Evolutionary conservation across 805 yeast species (phyloP), one percentile per base, ranked within the genome.

Genomic region (Candida boidinii): DNA sequence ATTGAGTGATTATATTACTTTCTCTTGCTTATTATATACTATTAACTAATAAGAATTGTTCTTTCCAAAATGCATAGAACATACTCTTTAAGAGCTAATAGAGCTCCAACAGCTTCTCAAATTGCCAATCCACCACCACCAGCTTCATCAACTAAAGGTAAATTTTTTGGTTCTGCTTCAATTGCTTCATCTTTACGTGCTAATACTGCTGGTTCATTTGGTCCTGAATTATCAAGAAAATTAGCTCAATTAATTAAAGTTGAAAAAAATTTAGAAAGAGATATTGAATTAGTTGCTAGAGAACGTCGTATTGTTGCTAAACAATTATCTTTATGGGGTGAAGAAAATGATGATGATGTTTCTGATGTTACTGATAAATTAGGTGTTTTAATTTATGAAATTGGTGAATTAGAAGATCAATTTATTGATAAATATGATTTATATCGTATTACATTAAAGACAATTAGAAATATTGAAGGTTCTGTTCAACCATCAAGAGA

Each of bases 401-500:
- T 92, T 56, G 96, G 95, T 64, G 97, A 90, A 72, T 76, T 92
- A 54, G 97, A 90, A 70, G 97, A 92, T 66, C 95, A 86, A 62
- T 88, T 85, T 73, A 86, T 90, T 56, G 98, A 92, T 73, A 86
- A 86, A 69, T 92, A 92, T 67, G 98, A 90, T 63, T 94, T 87
- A 67, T 92, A 92, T 79, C 79, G 97, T 68, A 77, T 92, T 61
- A 88, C 96, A 40, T 69, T 90, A 63, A 92, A 90, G 71, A 75
- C 92, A 33, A 76, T 90, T 59, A 81, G 97, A 67, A 87, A 90
- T 72, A 90, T 90, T 54, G 98, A 90, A 73, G 87, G 90, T 42
- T 83, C 95, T 35, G 97, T 92, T 45, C 97, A 90, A 70, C 98
- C 98, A 39, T 81, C 95, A 35, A 83, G 97, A 66, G 96, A 90